Conservation (phyloP, 495 filamentous ascomycete genomes). For the Sporormia fimetaria region DNA sequence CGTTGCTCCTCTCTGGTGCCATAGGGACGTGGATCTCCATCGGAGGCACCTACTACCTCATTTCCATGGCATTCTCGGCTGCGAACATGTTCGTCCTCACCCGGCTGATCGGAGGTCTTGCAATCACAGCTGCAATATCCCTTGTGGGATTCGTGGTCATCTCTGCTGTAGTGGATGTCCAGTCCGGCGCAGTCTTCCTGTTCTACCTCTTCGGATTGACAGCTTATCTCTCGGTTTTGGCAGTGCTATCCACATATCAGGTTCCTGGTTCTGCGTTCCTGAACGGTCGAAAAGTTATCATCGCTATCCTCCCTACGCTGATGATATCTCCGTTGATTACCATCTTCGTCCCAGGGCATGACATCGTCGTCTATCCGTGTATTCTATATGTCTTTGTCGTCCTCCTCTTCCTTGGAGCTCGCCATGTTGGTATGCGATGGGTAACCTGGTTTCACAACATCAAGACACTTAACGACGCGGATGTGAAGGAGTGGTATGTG, state of each 20-base stretch:
- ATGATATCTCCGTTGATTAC: constrained; percentile 30
- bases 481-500: constrained; percentile 29
- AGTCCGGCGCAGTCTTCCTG: constrained; percentile 29
- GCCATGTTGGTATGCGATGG: constrained; percentile 30
- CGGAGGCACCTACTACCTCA: constrained; percentile 50
- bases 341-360: constrained; percentile 19
- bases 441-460: constrained; percentile 28
- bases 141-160: constrained; percentile 43
- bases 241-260: constrained; percentile 46
- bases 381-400: constrained; percentile 26
- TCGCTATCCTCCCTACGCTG: constrained; percentile 27
- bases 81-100: constrained; percentile 51
- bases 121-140: constrained; percentile 40
- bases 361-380: constrained; percentile 27
- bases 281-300: constrained; percentile 27
- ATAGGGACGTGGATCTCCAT: constrained; percentile 50
- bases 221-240: constrained; percentile 30
- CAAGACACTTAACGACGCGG: constrained; percentile 28
- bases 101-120: constrained; percentile 47
- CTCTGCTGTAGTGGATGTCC: constrained; percentile 30
- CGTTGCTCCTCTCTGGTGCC: constrained; percentile 44
- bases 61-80: constrained; percentile 48
- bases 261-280: constrained; percentile 43
- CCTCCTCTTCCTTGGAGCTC: constrained; percentile 32
- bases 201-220: constrained; percentile 30